These are phyloP conservation scores for Cystobasidium pallidum DNA, from an alignment of 1,284 basidiomycete species.

Conservation along the genomic window DNA sequence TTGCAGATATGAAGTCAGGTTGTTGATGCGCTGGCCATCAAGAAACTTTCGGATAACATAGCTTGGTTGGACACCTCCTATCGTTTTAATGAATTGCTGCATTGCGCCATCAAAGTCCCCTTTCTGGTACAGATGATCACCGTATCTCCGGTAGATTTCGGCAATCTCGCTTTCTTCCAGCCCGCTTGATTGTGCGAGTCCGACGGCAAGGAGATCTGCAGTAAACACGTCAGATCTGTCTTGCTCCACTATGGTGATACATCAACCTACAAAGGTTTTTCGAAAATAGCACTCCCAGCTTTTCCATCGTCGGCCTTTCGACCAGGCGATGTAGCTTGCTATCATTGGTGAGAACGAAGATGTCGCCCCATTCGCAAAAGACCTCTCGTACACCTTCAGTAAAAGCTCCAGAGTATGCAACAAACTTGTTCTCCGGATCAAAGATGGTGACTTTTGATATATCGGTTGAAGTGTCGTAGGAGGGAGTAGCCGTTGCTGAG, in stretches of 20 bases:
- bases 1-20: slow-evolving; percentile 93
- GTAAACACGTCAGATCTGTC: not conserved
- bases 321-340: slow-evolving; percentile 64
- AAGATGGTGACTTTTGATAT: slow-evolving; percentile 86
- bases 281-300: slow-evolving; percentile 78
- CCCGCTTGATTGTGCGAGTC: slow-evolving; percentile 66
- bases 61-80: slow-evolving; percentile 86
- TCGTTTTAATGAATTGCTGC: slow-evolving; percentile 86
- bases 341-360: slow-evolving; percentile 75
- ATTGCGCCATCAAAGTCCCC: slow-evolving; percentile 92
- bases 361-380: slow-evolving; percentile 74
- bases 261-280: slow-evolving; percentile 64
- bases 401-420: slow-evolving; percentile 74
- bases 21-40: slow-evolving; percentile 92
- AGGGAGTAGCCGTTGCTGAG: slow-evolving; percentile 7
- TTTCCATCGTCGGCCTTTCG: slow-evolving; percentile 76
- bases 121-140: slow-evolving; percentile 87
- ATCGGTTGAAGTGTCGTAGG: slow-evolving; percentile 61
- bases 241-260: not conserved
- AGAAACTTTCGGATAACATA: slow-evolving; percentile 98
- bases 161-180: slow-evolving; percentile 66
- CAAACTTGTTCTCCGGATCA: slow-evolving; percentile 89
- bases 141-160: slow-evolving; percentile 85
- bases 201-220: slow-evolving; percentile 65
- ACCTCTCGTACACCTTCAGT: slow-evolving; percentile 76